Evolutionary conservation across 2,329 filamentous ascomycete species (phyloP).

Genomic region (Spiromastix sp.): DNA sequence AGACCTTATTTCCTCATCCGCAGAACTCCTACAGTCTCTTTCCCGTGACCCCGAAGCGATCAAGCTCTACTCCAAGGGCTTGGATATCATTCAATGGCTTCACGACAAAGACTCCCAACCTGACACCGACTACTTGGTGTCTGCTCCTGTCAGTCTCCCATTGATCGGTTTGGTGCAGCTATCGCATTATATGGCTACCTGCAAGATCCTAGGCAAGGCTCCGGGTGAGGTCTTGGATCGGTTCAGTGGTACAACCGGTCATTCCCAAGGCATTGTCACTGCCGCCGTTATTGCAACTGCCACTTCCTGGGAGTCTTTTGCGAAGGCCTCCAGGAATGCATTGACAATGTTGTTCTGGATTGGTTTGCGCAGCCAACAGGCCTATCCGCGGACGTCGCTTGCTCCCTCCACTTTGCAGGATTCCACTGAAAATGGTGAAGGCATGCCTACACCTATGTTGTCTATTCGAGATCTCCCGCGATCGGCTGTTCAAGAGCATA

Average conservation of each 20-base stretch:
- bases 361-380: constrained; percentile 90
- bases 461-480: constrained; percentile 89
- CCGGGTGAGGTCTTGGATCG: constrained; percentile 79
- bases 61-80: constrained; percentile 94
- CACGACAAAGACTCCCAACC: constrained; percentile 81
- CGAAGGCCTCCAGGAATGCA: constrained; percentile 65
- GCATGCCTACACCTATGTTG: constrained; percentile 92
- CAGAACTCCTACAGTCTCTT: constrained; percentile 77
- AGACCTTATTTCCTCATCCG: constrained; percentile 69
- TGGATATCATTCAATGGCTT: constrained; percentile 91
- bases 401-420: constrained; percentile 85
- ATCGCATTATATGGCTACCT: constrained; percentile 89
- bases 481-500: constrained; percentile 86
- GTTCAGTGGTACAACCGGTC: constrained; percentile 81
- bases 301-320: constrained; percentile 86
- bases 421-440: constrained; percentile 87
- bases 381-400: constrained; percentile 88
- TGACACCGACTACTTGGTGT: constrained; percentile 87
- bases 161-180: constrained; percentile 93
- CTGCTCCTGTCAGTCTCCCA: constrained; percentile 88
- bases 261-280: constrained; percentile 92
- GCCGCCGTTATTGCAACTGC: constrained; percentile 85
- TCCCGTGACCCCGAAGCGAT: constrained; percentile 75
- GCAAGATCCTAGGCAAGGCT: constrained; percentile 78
- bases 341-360: constrained; percentile 98